Conservation (phyloP, 2,329 filamentous ascomycete species). For the Bretziella fagacearum region DNA sequence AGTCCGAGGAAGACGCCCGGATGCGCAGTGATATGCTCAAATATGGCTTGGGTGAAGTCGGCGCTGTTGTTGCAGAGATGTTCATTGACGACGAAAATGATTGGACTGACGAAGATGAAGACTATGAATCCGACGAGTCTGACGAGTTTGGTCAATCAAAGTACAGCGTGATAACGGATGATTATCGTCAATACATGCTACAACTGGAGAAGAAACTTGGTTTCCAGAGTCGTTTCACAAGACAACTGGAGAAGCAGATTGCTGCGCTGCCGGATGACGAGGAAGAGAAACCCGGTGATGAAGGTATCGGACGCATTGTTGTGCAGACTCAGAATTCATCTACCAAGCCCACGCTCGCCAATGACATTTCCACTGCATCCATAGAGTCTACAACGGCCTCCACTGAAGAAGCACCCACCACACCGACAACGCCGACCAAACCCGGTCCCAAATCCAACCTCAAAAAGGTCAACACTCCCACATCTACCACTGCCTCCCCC, state of each 20-base stretch:
- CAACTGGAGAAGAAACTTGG: conserved; percentile 63
- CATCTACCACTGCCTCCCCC: not conserved
- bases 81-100: conserved; percentile 42
- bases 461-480: conserved; percentile 19
- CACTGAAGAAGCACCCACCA: not conserved
- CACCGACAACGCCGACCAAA: not conserved
- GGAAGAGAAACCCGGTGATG: conserved; percentile 26
- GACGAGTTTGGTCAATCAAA: conserved; percentile 63
- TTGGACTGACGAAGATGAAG: conserved; percentile 31
- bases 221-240: conserved; percentile 33
- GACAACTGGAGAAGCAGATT: conserved; percentile 35
- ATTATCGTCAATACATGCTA: conserved; percentile 68
- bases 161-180: conserved; percentile 47
- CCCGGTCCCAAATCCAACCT: conserved; percentile 16
- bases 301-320: conserved; percentile 40
- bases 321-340: conserved; percentile 23
- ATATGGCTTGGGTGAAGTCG: conserved; percentile 77
- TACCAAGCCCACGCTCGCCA: conserved; percentile 10
- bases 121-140: conserved; percentile 41
- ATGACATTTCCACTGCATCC: not conserved
- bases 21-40: conserved; percentile 77
- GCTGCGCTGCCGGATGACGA: conserved; percentile 21
- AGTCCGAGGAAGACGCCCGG: conserved; percentile 63
- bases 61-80: conserved; percentile 83
- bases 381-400: not conserved